A percentile compares a stretch with the other conserved stretches of the same genome.
phyloP scores from a whole-genome alignment of 2,329 filamentous ascomycete species.

The Neonectria neomacrospora region DNA sequence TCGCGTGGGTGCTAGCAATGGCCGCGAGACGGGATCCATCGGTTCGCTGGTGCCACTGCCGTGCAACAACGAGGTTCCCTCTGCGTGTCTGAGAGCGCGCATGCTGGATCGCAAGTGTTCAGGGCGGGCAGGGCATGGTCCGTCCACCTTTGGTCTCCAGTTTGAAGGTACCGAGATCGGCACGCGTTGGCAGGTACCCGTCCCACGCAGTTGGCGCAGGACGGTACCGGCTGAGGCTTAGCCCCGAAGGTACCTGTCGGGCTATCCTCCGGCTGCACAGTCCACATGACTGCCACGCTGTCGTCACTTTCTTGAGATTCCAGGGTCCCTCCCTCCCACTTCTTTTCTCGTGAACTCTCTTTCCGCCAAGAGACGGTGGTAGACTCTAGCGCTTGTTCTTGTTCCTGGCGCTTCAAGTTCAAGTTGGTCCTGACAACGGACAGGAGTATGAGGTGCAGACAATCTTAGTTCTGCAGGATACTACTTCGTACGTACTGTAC shows the following conservation, averaged over 20 bases:
- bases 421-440: too few relatives aligned
- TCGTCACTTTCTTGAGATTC: constrained; percentile 40
- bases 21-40: neutral
- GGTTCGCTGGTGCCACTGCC: constrained; percentile 5
- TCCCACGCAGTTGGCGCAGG: neutral
- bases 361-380: too few relatives aligned
- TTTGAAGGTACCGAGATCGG: constrained; percentile 11
- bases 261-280: neutral
- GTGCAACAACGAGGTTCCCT: neutral
- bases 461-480: neutral
- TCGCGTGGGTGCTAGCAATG: constrained; percentile 20
- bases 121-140: too few relatives aligned
- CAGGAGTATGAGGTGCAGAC: too few relatives aligned
- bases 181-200: constrained; percentile 11
- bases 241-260: constrained; percentile 12
- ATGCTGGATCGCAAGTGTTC: neutral
- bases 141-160: neutral
- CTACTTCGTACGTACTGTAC: neutral
- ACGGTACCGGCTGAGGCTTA: constrained; percentile 5
- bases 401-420: neutral
- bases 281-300: constrained; percentile 38
- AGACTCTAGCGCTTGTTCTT: neutral
- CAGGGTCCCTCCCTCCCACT: constrained; percentile 18
- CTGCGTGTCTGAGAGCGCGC: neutral
- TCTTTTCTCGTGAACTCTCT: neutral